These are phyloP conservation scores for Casuarina glauca DNA, from an alignment of 306 rosid genomes.

Conservation along the genomic window DNA sequence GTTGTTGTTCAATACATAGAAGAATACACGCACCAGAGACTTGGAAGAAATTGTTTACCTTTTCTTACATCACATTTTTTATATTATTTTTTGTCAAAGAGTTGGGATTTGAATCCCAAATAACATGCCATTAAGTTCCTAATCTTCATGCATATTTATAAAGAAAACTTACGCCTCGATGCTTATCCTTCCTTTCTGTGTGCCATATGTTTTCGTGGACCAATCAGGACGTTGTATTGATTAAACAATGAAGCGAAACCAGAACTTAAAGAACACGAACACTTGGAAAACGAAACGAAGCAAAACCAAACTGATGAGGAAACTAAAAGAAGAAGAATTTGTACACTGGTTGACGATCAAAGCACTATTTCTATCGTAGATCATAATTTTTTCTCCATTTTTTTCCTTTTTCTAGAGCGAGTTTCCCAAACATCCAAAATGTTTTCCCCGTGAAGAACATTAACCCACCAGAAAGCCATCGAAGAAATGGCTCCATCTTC, in stretches of 20 bases:
- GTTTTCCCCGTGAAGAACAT: not conserved
- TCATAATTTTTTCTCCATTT: not conserved
- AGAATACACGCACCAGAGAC: slow-evolving; percentile 7
- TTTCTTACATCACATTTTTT: slow-evolving; percentile 4
- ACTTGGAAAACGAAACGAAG: too few relatives aligned
- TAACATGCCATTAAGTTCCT: not conserved
- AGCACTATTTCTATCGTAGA: not conserved
- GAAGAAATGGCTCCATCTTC: not conserved
- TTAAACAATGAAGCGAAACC: too few relatives aligned
- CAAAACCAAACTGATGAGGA: not conserved
- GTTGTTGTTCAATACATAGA: slow-evolving; percentile 23
- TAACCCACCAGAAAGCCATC: not conserved
- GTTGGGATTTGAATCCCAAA: slow-evolving; percentile 3
- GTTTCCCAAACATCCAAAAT: not conserved
- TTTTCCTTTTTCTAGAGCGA: not conserved
- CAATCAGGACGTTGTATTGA: not conserved
- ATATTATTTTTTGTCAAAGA: slow-evolving; percentile 11
- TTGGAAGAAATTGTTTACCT: not conserved
- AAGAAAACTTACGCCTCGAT: not conserved
- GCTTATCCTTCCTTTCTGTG: not conserved
- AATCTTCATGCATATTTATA: slow-evolving; percentile 19
- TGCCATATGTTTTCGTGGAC: too few relatives aligned
- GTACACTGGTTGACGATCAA: not conserved
- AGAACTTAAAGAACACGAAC: too few relatives aligned
- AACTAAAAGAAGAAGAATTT: not conserved